These are phyloP conservation scores for Herpotrichia juniperi DNA, from an alignment of 2,329 filamentous ascomycete genomes.

Conservation along the genomic window DNA sequence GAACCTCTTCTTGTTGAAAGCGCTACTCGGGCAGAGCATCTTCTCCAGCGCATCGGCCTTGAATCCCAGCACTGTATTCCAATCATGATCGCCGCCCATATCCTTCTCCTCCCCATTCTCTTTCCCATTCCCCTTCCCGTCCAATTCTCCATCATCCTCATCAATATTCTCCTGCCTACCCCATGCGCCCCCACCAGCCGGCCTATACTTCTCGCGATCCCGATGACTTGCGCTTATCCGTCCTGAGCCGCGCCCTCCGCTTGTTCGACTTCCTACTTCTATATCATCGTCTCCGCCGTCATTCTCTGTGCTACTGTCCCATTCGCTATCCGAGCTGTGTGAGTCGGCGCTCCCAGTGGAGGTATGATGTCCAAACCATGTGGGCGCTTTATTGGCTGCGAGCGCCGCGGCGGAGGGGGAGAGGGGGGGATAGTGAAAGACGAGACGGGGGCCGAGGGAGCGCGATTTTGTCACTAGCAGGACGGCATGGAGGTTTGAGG, in stretches of 20 bases:
- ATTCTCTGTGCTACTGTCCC: constrained; percentile 43
- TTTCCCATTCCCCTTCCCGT: constrained; percentile 16
- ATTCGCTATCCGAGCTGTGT: constrained; percentile 42
- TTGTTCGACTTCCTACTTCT: constrained; percentile 42
- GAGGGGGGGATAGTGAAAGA: constrained; percentile 50
- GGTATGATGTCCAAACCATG: constrained; percentile 46
- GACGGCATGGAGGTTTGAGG: constrained; percentile 47
- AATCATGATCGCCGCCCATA: constrained; percentile 41
- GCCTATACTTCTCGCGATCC: constrained; percentile 29
- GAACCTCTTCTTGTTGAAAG: constrained; percentile 48
- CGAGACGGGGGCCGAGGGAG: constrained; percentile 46
- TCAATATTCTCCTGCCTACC: constrained; percentile 43
- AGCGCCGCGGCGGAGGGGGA: constrained; percentile 43
- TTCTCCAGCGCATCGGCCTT: constrained; percentile 48
- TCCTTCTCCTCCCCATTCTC: constrained; percentile 15
- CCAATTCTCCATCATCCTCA: constrained; percentile 40
- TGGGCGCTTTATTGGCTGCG: constrained; percentile 37
- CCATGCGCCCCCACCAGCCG: constrained; percentile 35
- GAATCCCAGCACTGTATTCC: constrained; percentile 48
- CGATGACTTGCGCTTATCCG: constrained; percentile 33
- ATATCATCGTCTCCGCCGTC: constrained; percentile 41
- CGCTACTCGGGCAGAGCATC: constrained; percentile 43
- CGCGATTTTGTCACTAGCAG: constrained; percentile 48
- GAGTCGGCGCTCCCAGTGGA: constrained; percentile 43
- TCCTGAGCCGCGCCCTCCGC: constrained; percentile 37